Conservation (phyloP, 306 rosid genomes). For the Astragalus membranaceus region DNA sequence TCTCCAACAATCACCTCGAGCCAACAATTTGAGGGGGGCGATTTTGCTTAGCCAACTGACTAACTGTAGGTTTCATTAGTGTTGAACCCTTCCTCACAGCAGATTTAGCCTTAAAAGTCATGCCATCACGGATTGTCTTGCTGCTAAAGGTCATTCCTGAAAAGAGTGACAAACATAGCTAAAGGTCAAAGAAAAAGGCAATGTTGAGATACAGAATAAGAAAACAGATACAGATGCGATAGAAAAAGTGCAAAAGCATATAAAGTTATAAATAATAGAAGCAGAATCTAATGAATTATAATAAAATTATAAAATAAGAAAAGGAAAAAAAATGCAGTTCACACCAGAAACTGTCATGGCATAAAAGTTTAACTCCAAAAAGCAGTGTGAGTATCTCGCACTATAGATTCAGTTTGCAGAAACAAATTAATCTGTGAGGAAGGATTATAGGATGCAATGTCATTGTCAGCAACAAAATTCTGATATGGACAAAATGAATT, state of each 20-base stretch:
- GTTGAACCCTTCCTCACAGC: conserved; percentile 56
- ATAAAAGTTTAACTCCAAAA: background rate
- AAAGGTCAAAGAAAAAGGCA: background rate
- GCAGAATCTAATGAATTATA: background rate
- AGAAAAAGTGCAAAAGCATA: background rate
- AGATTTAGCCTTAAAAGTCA: conserved; percentile 36
- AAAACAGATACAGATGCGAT: background rate
- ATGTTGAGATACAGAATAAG: background rate
- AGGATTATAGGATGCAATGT: background rate
- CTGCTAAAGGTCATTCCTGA: conserved; percentile 51
- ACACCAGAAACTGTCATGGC: background rate
- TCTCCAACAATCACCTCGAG: conserved; percentile 50
- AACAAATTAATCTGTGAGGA: background rate
- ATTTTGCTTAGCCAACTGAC: conserved; percentile 89
- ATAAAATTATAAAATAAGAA: background rate
- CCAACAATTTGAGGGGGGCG: conserved; percentile 32
- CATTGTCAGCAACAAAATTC: background rate
- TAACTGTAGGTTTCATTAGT: conserved; percentile 90
- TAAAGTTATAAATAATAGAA: background rate
- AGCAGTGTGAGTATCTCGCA: background rate
- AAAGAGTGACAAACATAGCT: conserved; percentile 13
- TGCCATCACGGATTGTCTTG: conserved; percentile 20
- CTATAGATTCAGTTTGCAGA: background rate
- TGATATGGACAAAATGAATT: background rate
- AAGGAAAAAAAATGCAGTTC: background rate